Evolutionary conservation across 176 grass and related monocot genomes (phyloP).

Genomic region (Oryza rufipogon): DNA sequence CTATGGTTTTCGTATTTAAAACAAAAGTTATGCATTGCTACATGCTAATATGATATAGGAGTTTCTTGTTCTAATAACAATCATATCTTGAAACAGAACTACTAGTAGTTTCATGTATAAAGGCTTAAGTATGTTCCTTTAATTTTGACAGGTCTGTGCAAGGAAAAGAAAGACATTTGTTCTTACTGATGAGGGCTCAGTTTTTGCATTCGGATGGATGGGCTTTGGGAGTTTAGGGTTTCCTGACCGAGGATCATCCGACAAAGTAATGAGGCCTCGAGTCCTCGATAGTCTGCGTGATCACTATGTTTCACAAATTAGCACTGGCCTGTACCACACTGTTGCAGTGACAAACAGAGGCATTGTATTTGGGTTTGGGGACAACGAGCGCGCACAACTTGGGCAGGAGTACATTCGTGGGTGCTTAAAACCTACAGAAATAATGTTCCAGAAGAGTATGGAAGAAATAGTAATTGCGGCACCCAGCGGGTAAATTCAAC

Average conservation of each 20-base stretch:
- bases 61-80: constrained; percentile 3
- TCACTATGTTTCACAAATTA: constrained; percentile 87
- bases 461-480: constrained; percentile 81
- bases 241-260: constrained; percentile 75
- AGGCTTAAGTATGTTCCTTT: constrained; percentile 16
- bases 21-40: background rate
- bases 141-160: constrained; percentile 79
- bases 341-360: constrained; percentile 90
- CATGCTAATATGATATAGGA: background rate
- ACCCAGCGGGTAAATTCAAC: constrained; percentile 57
- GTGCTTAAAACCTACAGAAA: constrained; percentile 94
- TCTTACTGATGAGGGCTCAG: constrained; percentile 81
- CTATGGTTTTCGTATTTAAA: background rate
- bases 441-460: constrained; percentile 71
- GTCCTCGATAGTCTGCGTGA: constrained; percentile 72
- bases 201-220: constrained; percentile 97
- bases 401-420: constrained; percentile 82
- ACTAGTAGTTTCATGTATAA: background rate
- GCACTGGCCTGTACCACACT: constrained; percentile 94
- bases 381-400: constrained; percentile 94
- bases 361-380: constrained; percentile 92
- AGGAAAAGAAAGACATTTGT: constrained; percentile 99
- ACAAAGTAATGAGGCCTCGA: constrained; percentile 84
- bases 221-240: constrained; percentile 99
- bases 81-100: background rate